Percentiles rank a stretch among this genome's conserved stretches.
phyloP scores from a whole-genome alignment of 2,329 filamentous ascomycete genomes.

The Lithohypha guttulata region DNA sequence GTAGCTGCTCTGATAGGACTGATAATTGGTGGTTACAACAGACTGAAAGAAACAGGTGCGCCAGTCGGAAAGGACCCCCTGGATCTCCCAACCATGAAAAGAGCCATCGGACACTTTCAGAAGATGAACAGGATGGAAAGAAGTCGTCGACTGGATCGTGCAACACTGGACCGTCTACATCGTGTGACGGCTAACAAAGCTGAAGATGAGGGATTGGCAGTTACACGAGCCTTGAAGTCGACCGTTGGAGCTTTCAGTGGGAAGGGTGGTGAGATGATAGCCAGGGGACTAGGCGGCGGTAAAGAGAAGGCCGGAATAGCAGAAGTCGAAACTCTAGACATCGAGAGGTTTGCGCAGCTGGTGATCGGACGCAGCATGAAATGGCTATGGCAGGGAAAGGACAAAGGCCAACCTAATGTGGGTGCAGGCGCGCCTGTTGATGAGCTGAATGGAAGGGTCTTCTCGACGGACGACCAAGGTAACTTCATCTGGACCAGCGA shows the following conservation, averaged over 20 bases:
- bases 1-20: conserved; percentile 80
- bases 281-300: conserved; percentile 73
- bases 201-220: conserved; percentile 78
- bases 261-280: conserved; percentile 86
- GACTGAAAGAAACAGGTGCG: conserved; percentile 72
- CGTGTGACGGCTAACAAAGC: conserved; percentile 81
- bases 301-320: conserved; percentile 81
- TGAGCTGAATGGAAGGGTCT: conserved; percentile 29
- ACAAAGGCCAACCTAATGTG: conserved; percentile 49
- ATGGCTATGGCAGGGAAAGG: conserved; percentile 91
- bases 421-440: conserved; percentile 19
- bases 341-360: conserved; percentile 70
- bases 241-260: conserved; percentile 89
- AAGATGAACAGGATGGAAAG: conserved; percentile 73
- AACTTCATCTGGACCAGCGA: conserved; percentile 36
- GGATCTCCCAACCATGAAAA: conserved; percentile 70
- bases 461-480: conserved; percentile 36
- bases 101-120: conserved; percentile 78
- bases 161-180: conserved; percentile 72
- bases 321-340: conserved; percentile 83
- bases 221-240: conserved; percentile 89
- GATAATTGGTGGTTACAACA: conserved; percentile 79
- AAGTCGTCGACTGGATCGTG: conserved; percentile 68
- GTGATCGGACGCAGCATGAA: conserved; percentile 74
- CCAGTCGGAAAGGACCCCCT: conserved; percentile 86